These are phyloP conservation scores for Hypholoma sublateritium DNA, from an alignment of 768 basidiomycete species.

Conservation along the genomic window DNA sequence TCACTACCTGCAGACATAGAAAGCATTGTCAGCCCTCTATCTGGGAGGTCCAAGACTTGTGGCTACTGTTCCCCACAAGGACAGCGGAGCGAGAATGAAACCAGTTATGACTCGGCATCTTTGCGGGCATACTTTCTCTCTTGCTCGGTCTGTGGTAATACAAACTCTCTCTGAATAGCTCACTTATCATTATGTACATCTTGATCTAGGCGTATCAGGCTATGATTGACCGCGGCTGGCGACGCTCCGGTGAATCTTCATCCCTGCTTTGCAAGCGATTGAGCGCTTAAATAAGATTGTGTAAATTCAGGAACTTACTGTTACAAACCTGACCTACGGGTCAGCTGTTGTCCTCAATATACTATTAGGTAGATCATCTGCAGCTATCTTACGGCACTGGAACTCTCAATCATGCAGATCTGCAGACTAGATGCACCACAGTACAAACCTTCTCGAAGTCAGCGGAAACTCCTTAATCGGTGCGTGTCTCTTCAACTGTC, in stretches of 20 bases:
- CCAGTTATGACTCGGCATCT: slow-evolving; percentile 48
- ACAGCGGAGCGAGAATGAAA: slow-evolving; percentile 35
- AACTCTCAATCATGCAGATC: neutral
- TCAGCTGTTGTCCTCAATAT: slow-evolving; percentile 91
- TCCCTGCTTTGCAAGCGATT: neutral
- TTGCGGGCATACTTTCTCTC: slow-evolving; percentile 51
- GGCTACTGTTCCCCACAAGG: slow-evolving; percentile 70
- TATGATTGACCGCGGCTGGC: slow-evolving; percentile 87
- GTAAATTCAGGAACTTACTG: slow-evolving; percentile 56
- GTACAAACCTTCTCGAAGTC: slow-evolving; percentile 72
- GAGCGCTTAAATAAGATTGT: neutral
- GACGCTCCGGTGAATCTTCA: slow-evolving; percentile 58
- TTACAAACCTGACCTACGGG: slow-evolving; percentile 83
- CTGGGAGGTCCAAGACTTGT: slow-evolving; percentile 44
- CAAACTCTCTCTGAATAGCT: neutral
- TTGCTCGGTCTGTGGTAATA: slow-evolving; percentile 41
- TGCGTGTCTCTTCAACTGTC: slow-evolving; percentile 25
- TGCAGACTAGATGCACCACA: slow-evolving; percentile 61
- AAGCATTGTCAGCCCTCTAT: slow-evolving; percentile 39
- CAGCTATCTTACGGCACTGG: neutral
- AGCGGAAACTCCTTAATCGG: slow-evolving; percentile 75
- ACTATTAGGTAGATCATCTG: slow-evolving; percentile 70
- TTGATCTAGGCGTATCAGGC: slow-evolving; percentile 64
- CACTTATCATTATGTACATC: neutral
- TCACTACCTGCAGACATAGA: slow-evolving; percentile 18